Conservation (phyloP, 306 rosid species). For the Lathyrus sativus region DNA sequence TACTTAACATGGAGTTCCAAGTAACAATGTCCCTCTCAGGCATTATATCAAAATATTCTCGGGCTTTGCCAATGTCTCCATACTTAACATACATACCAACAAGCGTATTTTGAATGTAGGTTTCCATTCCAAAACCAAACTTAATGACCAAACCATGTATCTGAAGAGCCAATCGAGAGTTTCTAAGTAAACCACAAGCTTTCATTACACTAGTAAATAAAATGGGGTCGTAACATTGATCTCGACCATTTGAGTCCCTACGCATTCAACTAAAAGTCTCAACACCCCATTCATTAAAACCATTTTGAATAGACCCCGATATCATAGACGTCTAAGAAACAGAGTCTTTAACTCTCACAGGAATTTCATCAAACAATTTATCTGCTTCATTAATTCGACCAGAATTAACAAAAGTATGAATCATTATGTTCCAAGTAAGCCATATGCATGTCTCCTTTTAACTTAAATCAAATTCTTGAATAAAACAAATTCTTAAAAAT, state of each 20-base stretch:
- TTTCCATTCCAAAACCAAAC: constrained; percentile 46
- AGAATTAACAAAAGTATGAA: no score
- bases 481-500: no score
- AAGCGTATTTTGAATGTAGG: constrained; percentile 50
- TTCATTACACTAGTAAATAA: constrained; percentile 59
- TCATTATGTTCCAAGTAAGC: no score
- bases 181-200: constrained; percentile 53
- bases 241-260: constrained; percentile 5
- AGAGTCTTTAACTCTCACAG: no score
- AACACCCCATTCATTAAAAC: constrained; percentile 38
- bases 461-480: no score
- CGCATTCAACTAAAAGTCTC: constrained; percentile 51
- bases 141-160: no score
- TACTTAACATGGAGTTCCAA: no score
- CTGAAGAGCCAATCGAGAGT: constrained; percentile 53
- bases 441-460: no score
- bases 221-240: constrained; percentile 38
- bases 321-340: constrained; percentile 72
- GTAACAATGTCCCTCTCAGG: no score
- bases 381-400: no score
- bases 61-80: constrained; percentile 53
- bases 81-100: constrained; percentile 74
- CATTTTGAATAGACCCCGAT: constrained; percentile 60
- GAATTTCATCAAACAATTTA: no score
- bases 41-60: constrained; percentile 60